Evolutionary conservation across 2,329 filamentous ascomycete genomes (phyloP).

Genomic region (Exophiala alcalophila): DNA sequence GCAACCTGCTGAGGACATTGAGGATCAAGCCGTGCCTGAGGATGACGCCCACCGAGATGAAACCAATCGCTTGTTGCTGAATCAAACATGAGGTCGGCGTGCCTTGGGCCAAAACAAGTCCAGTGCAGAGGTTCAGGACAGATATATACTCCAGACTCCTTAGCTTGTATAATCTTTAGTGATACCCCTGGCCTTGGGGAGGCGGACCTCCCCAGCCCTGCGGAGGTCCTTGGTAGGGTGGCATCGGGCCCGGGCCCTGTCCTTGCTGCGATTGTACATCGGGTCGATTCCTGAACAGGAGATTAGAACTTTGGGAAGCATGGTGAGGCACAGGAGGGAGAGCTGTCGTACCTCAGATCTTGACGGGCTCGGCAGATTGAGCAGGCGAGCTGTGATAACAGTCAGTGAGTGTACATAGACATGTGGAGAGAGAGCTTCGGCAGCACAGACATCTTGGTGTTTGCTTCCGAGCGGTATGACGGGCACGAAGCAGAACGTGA

Average conservation of each 20-base stretch:
- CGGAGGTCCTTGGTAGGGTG: constrained; percentile 54
- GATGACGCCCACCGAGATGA: no score
- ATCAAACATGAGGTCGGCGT: no score
- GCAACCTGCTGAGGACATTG: no score
- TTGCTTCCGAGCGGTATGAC: constrained; percentile 36
- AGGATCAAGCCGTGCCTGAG: no score
- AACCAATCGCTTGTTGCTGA: no score
- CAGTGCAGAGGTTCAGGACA: no score
- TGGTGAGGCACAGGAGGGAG: background rate
- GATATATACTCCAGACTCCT: constrained; percentile 11
- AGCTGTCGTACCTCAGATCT: constrained; percentile 22
- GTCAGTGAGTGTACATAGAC: constrained; percentile 8
- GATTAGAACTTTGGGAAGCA: background rate
- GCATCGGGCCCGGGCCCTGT: constrained; percentile 14
- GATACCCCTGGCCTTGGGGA: constrained; percentile 67
- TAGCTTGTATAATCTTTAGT: constrained; percentile 2
- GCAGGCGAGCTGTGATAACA: constrained; percentile 21
- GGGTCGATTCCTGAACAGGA: constrained; percentile 22
- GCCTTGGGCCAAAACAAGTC: no score
- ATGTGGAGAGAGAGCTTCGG: background rate
- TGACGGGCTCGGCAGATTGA: constrained; percentile 30
- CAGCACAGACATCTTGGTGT: constrained; percentile 30
- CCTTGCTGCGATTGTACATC: constrained; percentile 28
- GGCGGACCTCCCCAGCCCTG: constrained; percentile 81
- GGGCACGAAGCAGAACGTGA: constrained; percentile 46